These are phyloP conservation scores for Dendrobium catenatum DNA, from an alignment of 106 monocot species.

Conservation along the genomic window DNA sequence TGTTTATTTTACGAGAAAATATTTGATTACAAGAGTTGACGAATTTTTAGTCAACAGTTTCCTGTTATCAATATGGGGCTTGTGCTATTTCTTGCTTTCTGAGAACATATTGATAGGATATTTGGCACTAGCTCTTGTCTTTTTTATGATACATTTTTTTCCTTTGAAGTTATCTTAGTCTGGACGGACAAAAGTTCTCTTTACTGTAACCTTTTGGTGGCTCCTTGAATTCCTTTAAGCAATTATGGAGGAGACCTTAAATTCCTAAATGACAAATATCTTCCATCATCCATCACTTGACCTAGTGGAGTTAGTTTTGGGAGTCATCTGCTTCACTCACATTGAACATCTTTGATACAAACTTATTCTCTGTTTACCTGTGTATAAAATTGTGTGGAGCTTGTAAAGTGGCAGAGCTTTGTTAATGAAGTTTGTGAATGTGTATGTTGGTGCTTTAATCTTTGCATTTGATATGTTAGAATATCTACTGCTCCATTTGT, in stretches of 20 bases:
- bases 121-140: neutral
- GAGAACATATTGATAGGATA: neutral
- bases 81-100: neutral
- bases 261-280: neutral
- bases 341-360: neutral
- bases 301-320: neutral
- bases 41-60: neutral
- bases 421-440: neutral
- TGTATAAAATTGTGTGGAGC: neutral
- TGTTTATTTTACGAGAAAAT: neutral
- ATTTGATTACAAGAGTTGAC: neutral
- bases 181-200: neutral
- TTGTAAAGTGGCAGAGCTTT: neutral
- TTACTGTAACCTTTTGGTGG: neutral
- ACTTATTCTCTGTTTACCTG: neutral
- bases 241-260: neutral
- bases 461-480: neutral
- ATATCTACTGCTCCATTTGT: neutral
- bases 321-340: neutral
- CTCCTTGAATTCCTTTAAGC: neutral
- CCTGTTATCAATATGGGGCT: neutral
- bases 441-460: neutral
- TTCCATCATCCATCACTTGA: neutral
- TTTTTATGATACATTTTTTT: neutral
- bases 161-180: neutral